These are phyloP conservation scores for Colletotrichum echinochloae DNA, from an alignment of 2,329 filamentous ascomycete genomes.

Conservation along the genomic window DNA sequence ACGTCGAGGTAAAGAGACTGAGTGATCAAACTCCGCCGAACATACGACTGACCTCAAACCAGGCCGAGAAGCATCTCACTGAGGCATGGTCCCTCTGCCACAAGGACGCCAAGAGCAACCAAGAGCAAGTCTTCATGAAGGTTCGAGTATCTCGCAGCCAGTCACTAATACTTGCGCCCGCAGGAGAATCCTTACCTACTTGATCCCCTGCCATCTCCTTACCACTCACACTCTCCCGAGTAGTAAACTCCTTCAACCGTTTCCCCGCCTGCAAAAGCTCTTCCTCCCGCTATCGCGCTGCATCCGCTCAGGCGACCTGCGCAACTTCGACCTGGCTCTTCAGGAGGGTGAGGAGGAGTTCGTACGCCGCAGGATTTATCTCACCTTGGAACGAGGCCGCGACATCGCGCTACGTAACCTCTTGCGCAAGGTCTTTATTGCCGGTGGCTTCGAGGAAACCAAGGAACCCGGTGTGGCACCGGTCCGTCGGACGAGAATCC, in stretches of 20 bases:
- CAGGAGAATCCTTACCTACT: slow-evolving; percentile 91
- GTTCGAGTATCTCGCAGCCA: not conserved
- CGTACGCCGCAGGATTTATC: slow-evolving; percentile 91
- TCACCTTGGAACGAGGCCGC: slow-evolving; percentile 91
- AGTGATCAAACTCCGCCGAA: too few relatives aligned
- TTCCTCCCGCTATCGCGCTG: slow-evolving; percentile 83
- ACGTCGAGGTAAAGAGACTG: slow-evolving; percentile 71
- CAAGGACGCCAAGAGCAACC: slow-evolving; percentile 77
- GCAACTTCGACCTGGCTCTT: slow-evolving; percentile 85
- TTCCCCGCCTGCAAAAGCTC: slow-evolving; percentile 79
- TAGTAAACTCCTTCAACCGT: slow-evolving; percentile 75
- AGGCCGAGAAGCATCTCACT: slow-evolving; percentile 85
- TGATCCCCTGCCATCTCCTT: slow-evolving; percentile 92
- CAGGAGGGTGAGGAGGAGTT: slow-evolving; percentile 89
- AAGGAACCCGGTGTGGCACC: slow-evolving; percentile 75
- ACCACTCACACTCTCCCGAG: slow-evolving; percentile 89
- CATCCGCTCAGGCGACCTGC: slow-evolving; percentile 85
- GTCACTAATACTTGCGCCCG: slow-evolving; percentile 20
- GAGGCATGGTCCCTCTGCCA: slow-evolving; percentile 88
- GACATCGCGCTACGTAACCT: slow-evolving; percentile 94
- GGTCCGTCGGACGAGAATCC: slow-evolving; percentile 80
- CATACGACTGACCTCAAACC: slow-evolving; percentile 11
- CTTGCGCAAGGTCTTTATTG: slow-evolving; percentile 89
- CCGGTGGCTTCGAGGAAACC: slow-evolving; percentile 82
- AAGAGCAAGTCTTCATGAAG: slow-evolving; percentile 71